A percentile compares a stretch with the other conserved stretches of the same genome.
Evolutionary conservation across 352 stramenopile genomes (phyloP).

Genomic region (Globisporangium okanoganense): DNA sequence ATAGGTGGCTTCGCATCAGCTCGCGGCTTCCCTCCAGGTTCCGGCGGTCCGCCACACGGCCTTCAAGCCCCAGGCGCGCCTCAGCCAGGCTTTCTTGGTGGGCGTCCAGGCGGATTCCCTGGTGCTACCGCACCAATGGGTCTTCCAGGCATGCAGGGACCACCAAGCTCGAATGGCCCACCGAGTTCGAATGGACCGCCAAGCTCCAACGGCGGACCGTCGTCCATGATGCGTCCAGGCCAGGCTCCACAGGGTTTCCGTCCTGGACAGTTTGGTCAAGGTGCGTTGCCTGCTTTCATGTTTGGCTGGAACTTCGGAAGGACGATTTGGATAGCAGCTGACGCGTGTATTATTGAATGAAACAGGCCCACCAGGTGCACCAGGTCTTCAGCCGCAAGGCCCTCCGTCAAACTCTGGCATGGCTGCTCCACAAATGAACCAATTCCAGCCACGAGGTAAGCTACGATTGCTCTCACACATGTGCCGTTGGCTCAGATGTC

Average conservation of each 20-base stretch:
- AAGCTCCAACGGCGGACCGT: constrained; percentile 3
- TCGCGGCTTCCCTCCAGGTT: constrained; percentile 13
- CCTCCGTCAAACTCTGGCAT: constrained; percentile 34
- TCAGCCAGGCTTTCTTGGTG: constrained; percentile 9
- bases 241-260: constrained; percentile 13
- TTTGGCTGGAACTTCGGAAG: neutral
- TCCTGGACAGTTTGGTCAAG: constrained; percentile 22
- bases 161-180: constrained; percentile 15
- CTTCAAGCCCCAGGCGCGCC: constrained; percentile 15
- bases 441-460: constrained; percentile 33
- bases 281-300: neutral
- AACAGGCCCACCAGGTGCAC: constrained; percentile 8
- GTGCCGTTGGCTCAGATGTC: too few relatives aligned
- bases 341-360: neutral
- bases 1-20: constrained; percentile 13
- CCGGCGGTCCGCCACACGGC: constrained; percentile 5
- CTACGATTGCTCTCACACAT: neutral
- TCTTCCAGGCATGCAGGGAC: constrained; percentile 23
- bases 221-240: constrained; percentile 3
- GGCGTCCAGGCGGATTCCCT: constrained; percentile 21
- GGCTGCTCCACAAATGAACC: constrained; percentile 33
- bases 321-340: neutral
- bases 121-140: constrained; percentile 8
- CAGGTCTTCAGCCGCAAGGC: constrained; percentile 10
- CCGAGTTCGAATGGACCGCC: constrained; percentile 8